Conservation (phyloP, 106 monocot species). For the Alisma plantagoaquatica region DNA sequence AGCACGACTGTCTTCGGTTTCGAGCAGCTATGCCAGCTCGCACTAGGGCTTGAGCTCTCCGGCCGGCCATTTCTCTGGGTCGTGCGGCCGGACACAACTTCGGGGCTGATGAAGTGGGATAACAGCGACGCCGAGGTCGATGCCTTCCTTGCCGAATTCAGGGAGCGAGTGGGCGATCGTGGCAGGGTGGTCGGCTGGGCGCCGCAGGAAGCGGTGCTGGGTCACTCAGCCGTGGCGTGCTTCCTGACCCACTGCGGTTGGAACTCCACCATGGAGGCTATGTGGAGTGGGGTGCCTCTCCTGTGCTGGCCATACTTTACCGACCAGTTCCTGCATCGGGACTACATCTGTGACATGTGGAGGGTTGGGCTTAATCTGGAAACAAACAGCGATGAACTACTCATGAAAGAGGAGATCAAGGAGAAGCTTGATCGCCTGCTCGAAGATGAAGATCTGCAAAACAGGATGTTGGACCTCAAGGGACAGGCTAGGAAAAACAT, state of each 20-base stretch:
- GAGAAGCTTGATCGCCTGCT: background rate
- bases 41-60: constrained; percentile 33
- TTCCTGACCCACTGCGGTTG: too few relatives aligned
- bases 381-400: background rate
- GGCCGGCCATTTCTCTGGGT: constrained; percentile 44
- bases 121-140: too few relatives aligned
- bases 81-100: constrained; percentile 33
- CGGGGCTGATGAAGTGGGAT: too few relatives aligned
- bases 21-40: constrained; percentile 38
- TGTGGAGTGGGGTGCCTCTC: background rate
- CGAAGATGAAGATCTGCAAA: background rate
- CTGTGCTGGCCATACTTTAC: constrained; percentile 6
- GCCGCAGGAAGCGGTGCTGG: constrained; percentile 40
- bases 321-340: constrained; percentile 3
- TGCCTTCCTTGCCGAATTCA: background rate
- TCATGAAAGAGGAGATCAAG: background rate
- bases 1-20: constrained; percentile 38
- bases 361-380: background rate
- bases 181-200: constrained; percentile 35
- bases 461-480: background rate
- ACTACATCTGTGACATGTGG: constrained; percentile 8
- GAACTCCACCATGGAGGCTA: too few relatives aligned
- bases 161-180: constrained; percentile 1
- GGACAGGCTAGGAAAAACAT: background rate
- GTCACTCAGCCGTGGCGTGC: constrained; percentile 42